phyloP scores from a whole-genome alignment of 2,329 filamentous ascomycete genomes.

The Hortaea sp. region DNA sequence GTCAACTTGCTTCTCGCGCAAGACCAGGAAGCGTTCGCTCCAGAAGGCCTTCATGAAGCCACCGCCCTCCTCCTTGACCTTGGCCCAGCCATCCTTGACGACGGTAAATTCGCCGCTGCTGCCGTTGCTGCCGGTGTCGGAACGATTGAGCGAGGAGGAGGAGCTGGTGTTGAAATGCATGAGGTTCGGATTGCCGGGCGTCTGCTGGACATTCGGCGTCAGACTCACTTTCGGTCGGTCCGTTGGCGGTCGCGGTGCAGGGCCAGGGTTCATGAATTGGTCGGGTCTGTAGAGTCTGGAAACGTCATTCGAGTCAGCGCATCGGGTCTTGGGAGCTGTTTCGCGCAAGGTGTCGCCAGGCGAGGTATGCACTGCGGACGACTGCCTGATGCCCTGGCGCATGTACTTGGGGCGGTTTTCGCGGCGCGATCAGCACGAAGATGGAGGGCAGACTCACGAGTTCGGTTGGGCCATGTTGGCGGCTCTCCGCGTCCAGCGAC shows the following conservation, averaged over 20 bases:
- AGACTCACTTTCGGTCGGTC: conserved; percentile 68
- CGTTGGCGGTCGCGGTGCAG: conserved; percentile 79
- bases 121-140: conserved; percentile 28
- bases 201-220: conserved; percentile 60
- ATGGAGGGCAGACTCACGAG: conserved; percentile 1
- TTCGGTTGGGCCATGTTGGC: conserved; percentile 3
- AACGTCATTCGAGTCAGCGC: background rate
- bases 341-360: background rate
- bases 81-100: conserved; percentile 60
- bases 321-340: background rate
- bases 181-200: conserved; percentile 61
- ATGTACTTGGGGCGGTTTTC: no score
- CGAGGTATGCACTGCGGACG: background rate
- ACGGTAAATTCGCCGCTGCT: conserved; percentile 28
- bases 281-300: conserved; percentile 50
- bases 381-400: no score
- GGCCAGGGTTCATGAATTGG: conserved; percentile 93
- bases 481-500: background rate
- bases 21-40: conserved; percentile 85
- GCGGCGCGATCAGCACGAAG: no score
- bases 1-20: conserved; percentile 86
- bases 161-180: conserved; percentile 25
- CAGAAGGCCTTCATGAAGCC: conserved; percentile 50
- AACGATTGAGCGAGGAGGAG: conserved; percentile 30
- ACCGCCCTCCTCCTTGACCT: conserved; percentile 82